Base-by-base conservation (phyloP, 1,284 basidiomycete species). In the Coriolopsis trogii region DNA sequence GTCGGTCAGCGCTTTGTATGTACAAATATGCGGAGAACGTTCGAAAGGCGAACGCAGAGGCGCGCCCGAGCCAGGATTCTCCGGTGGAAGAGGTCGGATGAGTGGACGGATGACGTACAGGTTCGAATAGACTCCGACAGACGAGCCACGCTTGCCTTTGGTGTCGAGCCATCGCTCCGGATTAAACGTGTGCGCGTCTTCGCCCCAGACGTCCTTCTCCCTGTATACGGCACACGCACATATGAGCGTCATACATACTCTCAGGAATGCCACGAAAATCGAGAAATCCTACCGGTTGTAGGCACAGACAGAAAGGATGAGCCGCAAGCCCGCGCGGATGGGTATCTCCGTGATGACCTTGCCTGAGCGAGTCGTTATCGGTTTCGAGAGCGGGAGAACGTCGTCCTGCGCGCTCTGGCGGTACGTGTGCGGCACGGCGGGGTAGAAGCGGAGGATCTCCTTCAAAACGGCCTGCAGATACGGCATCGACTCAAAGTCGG, bases 381-480 rank as follows among this genome's bases (percentile, higher is more conserved):
- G 64, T n/a, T 54, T 55, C 9, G 65, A 62, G 13, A 71, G 61
- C 2, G 71, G 70, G 12, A 73, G 56, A 20, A 71, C 61, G 34
- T 72, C 69, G 44, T 73, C 67, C 4, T 58, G 51, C n/a, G 47
- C 55, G 23, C 67, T 59, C 30, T 53, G 52, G 10, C 70, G 63
- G 46, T 58, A 40, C 61, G 53, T 46, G 61, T 63, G 34, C 58
- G 59, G 51, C 26, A 66, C 63, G 24, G 67, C 61, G 3, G 64
- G 64, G 30, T 69, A 59, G 47, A 69, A 61, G 10, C 72, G 65
- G 15, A 71, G 53, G 12, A 64, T 63, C 60, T 70, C 68, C 64
- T 83, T 83, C 31, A 85, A 64, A 15, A 79, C 70, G 4, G 82
- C 82, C 24, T 69, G 70, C 25, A 78, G 62, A 43, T 77, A 82